These are phyloP conservation scores for Tolypocladium ovalisporum DNA, from an alignment of 2,329 filamentous ascomycete genomes.

Conservation along the genomic window DNA sequence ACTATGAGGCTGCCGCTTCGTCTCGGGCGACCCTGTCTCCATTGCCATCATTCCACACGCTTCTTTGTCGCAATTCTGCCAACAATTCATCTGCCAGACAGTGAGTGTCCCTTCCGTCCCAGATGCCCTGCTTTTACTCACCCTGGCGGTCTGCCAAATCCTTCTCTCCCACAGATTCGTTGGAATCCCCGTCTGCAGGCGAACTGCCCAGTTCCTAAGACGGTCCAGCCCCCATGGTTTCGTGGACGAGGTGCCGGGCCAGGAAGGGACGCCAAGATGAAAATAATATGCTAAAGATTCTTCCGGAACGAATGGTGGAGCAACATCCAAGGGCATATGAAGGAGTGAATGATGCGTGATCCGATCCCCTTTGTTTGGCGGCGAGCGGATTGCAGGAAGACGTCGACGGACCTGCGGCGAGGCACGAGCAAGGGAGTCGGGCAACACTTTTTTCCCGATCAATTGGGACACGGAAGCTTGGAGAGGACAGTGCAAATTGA, in stretches of 20 bases:
- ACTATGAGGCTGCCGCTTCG: not conserved
- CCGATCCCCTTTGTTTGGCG: not conserved
- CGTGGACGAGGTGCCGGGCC: not conserved
- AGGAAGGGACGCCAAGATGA: not conserved
- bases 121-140: not conserved
- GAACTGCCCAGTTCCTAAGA: not conserved
- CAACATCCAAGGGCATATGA: not conserved
- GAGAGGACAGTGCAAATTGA: not conserved
- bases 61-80: not conserved
- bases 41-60: not conserved
- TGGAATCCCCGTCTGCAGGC: not conserved
- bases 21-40: not conserved
- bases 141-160: too few relatives aligned
- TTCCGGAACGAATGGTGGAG: not conserved
- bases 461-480: too few relatives aligned
- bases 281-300: not conserved
- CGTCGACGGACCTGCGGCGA: not conserved
- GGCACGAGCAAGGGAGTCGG: not conserved
- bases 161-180: not conserved
- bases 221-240: not conserved
- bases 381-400: not conserved
- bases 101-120: not conserved
- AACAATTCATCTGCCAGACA: not conserved
- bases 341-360: not conserved
- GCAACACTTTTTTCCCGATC: too few relatives aligned